Evolutionary conservation across 768 basidiomycete genomes (phyloP).

Genomic region (Rhizopogon roseolus): DNA sequence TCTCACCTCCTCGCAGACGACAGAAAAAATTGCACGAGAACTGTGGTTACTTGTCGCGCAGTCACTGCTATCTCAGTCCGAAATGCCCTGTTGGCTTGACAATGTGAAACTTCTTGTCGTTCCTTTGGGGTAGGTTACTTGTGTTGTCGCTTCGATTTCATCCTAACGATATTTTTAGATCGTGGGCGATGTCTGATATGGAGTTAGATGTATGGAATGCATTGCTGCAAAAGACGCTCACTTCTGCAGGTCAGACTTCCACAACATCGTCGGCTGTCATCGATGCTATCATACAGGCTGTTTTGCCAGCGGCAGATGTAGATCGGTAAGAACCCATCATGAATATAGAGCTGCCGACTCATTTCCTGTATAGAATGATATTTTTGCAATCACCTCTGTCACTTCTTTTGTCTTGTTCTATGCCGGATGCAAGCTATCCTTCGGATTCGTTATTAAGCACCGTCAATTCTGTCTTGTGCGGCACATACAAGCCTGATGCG

Average conservation of each 20-base stretch:
- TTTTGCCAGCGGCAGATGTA: neutral
- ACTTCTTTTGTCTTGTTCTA: slow-evolving; percentile 9
- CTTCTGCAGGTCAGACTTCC: slow-evolving; percentile 15
- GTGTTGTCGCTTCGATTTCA: neutral
- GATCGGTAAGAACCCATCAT: neutral
- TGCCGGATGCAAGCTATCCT: slow-evolving; percentile 7
- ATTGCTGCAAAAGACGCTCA: slow-evolving; percentile 29
- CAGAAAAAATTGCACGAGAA: slow-evolving; percentile 25
- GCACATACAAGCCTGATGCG: slow-evolving; percentile 27
- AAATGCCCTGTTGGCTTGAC: slow-evolving; percentile 32
- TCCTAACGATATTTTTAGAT: slow-evolving; percentile 25
- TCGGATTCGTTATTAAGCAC: slow-evolving; percentile 19
- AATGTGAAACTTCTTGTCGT: slow-evolving; percentile 40
- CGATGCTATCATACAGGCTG: slow-evolving; percentile 5
- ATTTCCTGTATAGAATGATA: neutral
- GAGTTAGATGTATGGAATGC: slow-evolving; percentile 41
- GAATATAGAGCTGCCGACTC: neutral
- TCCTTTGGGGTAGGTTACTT: slow-evolving; percentile 39
- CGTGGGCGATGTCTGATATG: slow-evolving; percentile 37
- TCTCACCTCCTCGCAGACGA: slow-evolving; percentile 18
- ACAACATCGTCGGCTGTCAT: slow-evolving; percentile 7
- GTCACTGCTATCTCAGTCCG: slow-evolving; percentile 22
- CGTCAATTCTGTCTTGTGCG: slow-evolving; percentile 26
- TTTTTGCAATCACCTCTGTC: slow-evolving; percentile 11
- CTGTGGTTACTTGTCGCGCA: slow-evolving; percentile 46